Evolutionary conservation across 2,329 filamentous ascomycete genomes (phyloP).

Genomic region (Cladobotryum protrusum): DNA sequence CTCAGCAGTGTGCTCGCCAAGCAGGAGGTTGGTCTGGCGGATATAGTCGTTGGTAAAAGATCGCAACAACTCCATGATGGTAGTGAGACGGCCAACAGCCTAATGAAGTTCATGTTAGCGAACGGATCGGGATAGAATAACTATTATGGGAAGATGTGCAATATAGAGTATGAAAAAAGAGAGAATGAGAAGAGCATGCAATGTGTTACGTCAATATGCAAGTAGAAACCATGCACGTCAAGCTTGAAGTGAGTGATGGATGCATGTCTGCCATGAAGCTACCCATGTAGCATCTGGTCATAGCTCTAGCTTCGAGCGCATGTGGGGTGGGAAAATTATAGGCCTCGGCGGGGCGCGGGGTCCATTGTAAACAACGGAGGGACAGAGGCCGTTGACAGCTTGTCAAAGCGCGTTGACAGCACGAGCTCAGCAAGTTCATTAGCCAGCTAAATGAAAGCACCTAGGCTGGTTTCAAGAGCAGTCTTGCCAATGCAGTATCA

Average conservation of each 20-base stretch:
- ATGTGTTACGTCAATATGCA: too few species aligned
- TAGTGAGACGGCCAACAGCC: conserved; percentile 56
- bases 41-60: conserved; percentile 79
- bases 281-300: neutral
- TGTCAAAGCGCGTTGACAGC: conserved; percentile 3
- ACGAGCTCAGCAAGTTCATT: neutral
- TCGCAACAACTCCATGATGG: conserved; percentile 72
- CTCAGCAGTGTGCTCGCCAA: conserved; percentile 56
- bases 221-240: neutral
- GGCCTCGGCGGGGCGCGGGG: conserved; percentile 12
- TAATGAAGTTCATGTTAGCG: conserved; percentile 35
- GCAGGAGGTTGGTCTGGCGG: conserved; percentile 78
- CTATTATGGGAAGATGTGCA: neutral
- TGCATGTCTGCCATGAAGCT: neutral
- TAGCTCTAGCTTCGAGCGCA: conserved; percentile 4
- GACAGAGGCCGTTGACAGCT: neutral
- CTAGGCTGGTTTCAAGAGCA: neutral
- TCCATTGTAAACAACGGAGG: conserved; percentile 17
- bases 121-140: neutral
- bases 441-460: too few species aligned
- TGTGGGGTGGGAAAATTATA: too few species aligned
- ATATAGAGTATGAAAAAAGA: too few species aligned
- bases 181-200: too few species aligned
- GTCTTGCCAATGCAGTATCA: neutral
- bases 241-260: neutral